Conservation (phyloP, 2,329 filamentous ascomycete genomes). For the Colletotrichum siamense region DNA sequence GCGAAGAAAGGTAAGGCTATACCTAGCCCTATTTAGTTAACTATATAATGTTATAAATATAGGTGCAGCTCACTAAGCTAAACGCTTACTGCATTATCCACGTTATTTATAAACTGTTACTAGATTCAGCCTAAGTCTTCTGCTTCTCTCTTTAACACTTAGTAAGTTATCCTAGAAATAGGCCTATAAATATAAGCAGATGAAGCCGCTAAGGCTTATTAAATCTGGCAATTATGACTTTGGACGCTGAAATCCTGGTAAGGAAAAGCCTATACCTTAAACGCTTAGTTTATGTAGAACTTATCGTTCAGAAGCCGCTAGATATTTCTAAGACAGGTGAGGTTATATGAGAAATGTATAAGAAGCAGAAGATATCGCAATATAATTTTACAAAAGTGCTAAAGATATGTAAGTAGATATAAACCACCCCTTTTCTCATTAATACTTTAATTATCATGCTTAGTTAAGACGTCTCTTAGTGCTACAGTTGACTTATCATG, state of each 20-base stretch:
- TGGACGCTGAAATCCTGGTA: not conserved
- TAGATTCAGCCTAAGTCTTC: not conserved
- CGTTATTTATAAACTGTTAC: not conserved
- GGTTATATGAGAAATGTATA: not conserved
- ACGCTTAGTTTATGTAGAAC: not conserved
- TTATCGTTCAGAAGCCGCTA: not conserved
- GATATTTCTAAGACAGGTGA: not conserved
- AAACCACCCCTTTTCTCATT: too few species aligned
- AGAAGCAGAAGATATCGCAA: not conserved
- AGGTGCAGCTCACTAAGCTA: not conserved
- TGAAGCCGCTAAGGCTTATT: not conserved
- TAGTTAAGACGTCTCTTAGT: not conserved
- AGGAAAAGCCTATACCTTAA: not conserved
- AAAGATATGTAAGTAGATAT: too few species aligned
- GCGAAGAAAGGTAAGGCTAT: too few species aligned
- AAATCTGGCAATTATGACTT: not conserved
- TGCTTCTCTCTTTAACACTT: not conserved
- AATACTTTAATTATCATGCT: not conserved
- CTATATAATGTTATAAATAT: too few species aligned
- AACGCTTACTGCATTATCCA: not conserved
- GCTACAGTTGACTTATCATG: not conserved
- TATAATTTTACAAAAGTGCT: not conserved
- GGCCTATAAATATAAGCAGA: not conserved
- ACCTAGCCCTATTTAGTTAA: too few species aligned
- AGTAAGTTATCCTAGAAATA: not conserved